Percentiles rank a stretch among this genome's conserved stretches.
phyloP scores from a whole-genome alignment of 495 filamentous ascomycete genomes.

The Trichoderma virens region DNA sequence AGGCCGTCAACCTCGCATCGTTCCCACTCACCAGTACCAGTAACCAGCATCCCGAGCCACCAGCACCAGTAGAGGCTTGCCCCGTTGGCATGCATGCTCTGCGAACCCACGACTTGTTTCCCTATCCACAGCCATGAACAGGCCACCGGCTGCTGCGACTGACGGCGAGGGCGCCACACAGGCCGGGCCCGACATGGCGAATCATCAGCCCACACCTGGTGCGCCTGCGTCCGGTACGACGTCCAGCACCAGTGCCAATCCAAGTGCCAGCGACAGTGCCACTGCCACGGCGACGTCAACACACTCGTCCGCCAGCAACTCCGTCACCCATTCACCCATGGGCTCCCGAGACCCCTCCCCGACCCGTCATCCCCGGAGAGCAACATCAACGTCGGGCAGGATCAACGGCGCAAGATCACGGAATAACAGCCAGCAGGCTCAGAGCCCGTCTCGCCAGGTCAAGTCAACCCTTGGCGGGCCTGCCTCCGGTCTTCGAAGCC shows the following conservation, averaged over 20 bases:
- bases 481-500: slow-evolving; percentile 47
- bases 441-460: slow-evolving; percentile 54
- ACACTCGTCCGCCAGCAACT: slow-evolving; percentile 35
- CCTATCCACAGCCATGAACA: slow-evolving; percentile 10
- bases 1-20: background rate
- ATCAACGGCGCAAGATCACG: slow-evolving; percentile 43
- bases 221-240: background rate
- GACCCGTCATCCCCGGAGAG: slow-evolving; percentile 22
- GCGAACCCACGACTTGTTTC: slow-evolving; percentile 8
- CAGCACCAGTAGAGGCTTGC: background rate
- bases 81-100: slow-evolving; percentile 11
- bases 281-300: slow-evolving; percentile 17
- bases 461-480: slow-evolving; percentile 48
- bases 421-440: slow-evolving; percentile 60
- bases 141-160: slow-evolving; percentile 7
- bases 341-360: slow-evolving; percentile 38
- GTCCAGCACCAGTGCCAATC: slow-evolving; percentile 8
- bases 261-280: background rate
- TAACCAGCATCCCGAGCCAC: background rate
- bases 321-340: slow-evolving; percentile 30
- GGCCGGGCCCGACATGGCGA: slow-evolving; percentile 7
- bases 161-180: slow-evolving; percentile 8
- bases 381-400: slow-evolving; percentile 6
- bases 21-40: background rate
- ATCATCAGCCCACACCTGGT: slow-evolving; percentile 8